These are phyloP conservation scores for Phyllosticta citriasiana DNA, from an alignment of 2,329 filamentous ascomycete species.

Conservation along the genomic window DNA sequence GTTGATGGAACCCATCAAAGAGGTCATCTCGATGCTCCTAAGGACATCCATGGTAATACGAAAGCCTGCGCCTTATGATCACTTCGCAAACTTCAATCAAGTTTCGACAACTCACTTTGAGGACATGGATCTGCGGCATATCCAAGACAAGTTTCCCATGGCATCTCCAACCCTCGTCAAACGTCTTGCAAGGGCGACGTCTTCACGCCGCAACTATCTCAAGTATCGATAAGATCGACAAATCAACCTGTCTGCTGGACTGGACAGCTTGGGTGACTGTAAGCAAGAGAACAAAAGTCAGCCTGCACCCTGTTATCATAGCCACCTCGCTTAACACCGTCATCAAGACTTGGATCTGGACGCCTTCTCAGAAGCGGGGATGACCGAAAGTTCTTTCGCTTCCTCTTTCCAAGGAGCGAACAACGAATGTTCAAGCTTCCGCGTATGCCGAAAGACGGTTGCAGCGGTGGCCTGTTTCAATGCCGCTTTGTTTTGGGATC, in stretches of 20 bases:
- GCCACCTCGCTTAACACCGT: not conserved
- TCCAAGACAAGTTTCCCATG: constrained; percentile 17
- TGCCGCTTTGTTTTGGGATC: constrained; percentile 1
- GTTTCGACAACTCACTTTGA: constrained; percentile 20
- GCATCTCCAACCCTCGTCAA: constrained; percentile 13
- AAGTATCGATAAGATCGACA: constrained; percentile 25
- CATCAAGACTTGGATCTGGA: not conserved
- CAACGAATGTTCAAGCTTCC: not conserved
- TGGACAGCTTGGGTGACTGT: not conserved
- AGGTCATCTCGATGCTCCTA: constrained; percentile 22
- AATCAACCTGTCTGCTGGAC: constrained; percentile 18
- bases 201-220: constrained; percentile 23
- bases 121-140: constrained; percentile 19
- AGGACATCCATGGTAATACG: constrained; percentile 23
- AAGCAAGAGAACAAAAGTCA: not conserved
- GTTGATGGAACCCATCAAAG: constrained; percentile 14
- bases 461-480: not conserved
- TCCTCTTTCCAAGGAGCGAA: not conserved
- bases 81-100: constrained; percentile 16
- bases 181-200: constrained; percentile 23
- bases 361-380: not conserved
- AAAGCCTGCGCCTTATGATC: constrained; percentile 24
- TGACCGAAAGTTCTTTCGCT: not conserved
- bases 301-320: not conserved
- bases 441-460: not conserved